These are phyloP conservation scores for Salmacisia buchloeana DNA, from an alignment of 1,284 basidiomycete genomes.

Conservation along the genomic window DNA sequence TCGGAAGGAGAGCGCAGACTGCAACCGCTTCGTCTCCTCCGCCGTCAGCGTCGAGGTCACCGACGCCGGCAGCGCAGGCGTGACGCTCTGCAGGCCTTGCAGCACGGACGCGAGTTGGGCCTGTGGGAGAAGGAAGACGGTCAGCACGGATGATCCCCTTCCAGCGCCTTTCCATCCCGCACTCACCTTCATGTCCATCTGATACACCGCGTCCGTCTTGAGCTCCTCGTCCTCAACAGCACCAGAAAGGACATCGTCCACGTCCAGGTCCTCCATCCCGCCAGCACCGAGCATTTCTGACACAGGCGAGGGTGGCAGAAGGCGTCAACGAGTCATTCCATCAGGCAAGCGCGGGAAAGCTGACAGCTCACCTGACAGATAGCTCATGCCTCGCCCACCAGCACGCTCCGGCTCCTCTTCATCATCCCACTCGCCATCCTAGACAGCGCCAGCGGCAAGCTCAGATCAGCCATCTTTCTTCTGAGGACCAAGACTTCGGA, in stretches of 20 bases:
- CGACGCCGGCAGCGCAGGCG: constrained; percentile 1
- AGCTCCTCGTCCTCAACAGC: constrained; percentile 72
- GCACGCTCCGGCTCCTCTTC: constrained; percentile 54
- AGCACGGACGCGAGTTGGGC: background rate
- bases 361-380: constrained; percentile 50
- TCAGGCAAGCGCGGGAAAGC: constrained; percentile 11
- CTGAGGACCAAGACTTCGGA: background rate
- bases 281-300: constrained; percentile 57
- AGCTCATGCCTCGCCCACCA: constrained; percentile 55
- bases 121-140: background rate
- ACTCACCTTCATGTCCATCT: constrained; percentile 72
- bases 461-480: constrained; percentile 10
- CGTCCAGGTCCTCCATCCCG: constrained; percentile 58
- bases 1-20: background rate
- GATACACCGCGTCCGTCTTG: constrained; percentile 75
- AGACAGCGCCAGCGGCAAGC: too few species aligned
- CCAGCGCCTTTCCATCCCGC: background rate
- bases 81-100: background rate
- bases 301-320: too few species aligned
- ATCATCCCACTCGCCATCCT: constrained; percentile 39
- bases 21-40: background rate
- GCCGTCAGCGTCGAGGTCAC: background rate
- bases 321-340: constrained; percentile 53
- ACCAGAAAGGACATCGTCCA: constrained; percentile 52
- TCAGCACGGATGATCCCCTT: background rate